Base-by-base conservation (phyloP, 306 rosid genomes). In the Boehmeria nivea region DNA sequence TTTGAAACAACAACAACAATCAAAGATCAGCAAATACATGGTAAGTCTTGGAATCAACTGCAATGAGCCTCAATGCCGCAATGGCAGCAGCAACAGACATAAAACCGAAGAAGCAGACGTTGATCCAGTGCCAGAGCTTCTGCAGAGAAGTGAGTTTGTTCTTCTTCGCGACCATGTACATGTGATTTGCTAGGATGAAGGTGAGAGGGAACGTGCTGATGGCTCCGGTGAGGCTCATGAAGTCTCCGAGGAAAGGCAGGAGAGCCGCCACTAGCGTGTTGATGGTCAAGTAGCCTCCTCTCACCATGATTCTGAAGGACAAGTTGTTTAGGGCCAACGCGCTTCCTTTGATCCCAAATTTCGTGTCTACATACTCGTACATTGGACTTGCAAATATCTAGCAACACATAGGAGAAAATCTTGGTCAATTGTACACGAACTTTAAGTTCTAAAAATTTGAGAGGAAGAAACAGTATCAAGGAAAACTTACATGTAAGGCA, bases 191-290 rank as follows among this genome's bases (percentile, higher is more conserved):
- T 42, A 91, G 89, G 61, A 87, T 91, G 69, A 91, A 91, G 12
- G 99, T 82, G 19, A 91, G 87, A 5, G 99, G 99, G 75, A 91
- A 84, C 17, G 96, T 87, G 82, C 99, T 78, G 68, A 87, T 74
- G 1, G 99, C 99, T 45, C 99, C 99, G 0, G 99, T 91, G 43
- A 91, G 89, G 76, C 96, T 91, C 96, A 91, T 91, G 83, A 91
- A 91, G 63, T 91, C 99, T 75, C 95, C 89, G 0, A 91, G 95
- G 83, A 91, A 91, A 15, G 99, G 99, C 57, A 91, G 15, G 8
- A 87, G 82, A 34, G 99, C 96, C 12, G 99, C 26, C 12, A 91
- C 75, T 24, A 91, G 64, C 15, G 96, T 87, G 67, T 75, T 91
- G 24, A 87, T 12, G 12, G 83, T 58, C 55, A 91, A 59, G 76